Evolutionary conservation across 805 yeast genomes (phyloP), one percentile per base, ranked within the genome.

Genomic region (Myxozyma nipponensis): DNA sequence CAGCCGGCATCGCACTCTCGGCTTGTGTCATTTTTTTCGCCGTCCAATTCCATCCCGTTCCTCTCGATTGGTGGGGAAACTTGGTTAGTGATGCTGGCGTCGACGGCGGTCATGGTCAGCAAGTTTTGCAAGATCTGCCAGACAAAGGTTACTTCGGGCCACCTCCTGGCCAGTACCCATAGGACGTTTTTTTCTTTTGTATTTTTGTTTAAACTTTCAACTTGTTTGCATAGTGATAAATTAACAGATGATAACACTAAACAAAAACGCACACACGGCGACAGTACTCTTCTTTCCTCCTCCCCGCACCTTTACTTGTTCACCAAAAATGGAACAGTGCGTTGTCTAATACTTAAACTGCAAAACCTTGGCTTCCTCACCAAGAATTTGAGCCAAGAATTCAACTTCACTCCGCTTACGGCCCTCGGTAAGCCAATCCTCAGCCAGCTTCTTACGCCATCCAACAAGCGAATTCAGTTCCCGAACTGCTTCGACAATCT

Each of bases 401-500:
- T 89, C 91, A 34, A 86, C 79, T 72, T 91, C 98, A 57, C 89
- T 73, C 67, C 95, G 84, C 73, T 82, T 84, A 75, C 97, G 82
- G 42, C 93, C 88, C 67, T 88, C 95, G 26, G 73, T 72, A 30
- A 93, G 79, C 98, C 98, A 93, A 66, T 88, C 96, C 61, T 81
- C 80, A 35, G 97, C 93, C 61, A 93, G 76, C 65, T 79, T 79
- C 76, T 95, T 83, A 34, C 93, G 79, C 96, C 96, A 87, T 37
- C 98, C 98, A 69, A 86, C 85, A 69, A 93, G 77, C 58, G 80
- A 77, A 56, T 95, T 83, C 47, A 84, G 93, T 69, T 90, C 96
- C 66, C 90, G 95, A 24, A 93, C 95, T 15, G 98, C 98, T 54
- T 77, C 77, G 65, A 84, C 88, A 61, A 93, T 77, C 56, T 85